phyloP scores from a whole-genome alignment of 257 asterid genomes.

The Solanum chilense region DNA sequence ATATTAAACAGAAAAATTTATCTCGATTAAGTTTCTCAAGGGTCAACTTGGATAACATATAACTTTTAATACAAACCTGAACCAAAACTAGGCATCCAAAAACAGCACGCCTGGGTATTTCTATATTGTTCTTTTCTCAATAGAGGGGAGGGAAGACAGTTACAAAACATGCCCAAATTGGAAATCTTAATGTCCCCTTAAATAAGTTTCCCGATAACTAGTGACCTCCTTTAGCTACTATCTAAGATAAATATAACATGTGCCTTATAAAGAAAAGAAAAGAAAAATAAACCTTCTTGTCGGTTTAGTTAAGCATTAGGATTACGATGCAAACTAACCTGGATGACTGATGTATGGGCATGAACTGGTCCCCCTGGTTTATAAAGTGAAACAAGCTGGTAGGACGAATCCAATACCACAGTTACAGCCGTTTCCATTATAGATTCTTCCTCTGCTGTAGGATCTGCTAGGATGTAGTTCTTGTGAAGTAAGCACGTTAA shows the following conservation, averaged over 20 bases:
- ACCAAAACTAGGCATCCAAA: background rate
- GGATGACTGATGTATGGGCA: conserved; percentile 50
- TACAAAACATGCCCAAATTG: background rate
- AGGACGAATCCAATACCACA: conserved; percentile 65
- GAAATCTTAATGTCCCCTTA: background rate
- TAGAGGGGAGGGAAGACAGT: background rate
- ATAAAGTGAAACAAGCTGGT: conserved; percentile 68
- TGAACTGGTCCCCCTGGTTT: conserved; percentile 93
- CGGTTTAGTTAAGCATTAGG: background rate
- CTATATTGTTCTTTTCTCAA: background rate
- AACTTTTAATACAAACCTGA: background rate
- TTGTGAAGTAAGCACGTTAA: conserved; percentile 81
- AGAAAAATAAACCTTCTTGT: background rate
- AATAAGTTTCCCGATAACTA: background rate
- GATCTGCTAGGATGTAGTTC: conserved; percentile 88
- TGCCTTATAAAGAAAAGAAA: background rate
- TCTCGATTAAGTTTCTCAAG: background rate
- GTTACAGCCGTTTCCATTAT: conserved; percentile 76
- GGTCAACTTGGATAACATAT: background rate
- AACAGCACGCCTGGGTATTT: background rate
- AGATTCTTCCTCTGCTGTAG: conserved; percentile 94
- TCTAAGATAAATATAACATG: background rate
- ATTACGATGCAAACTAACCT: conserved; percentile 34
- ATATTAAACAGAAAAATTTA: background rate
- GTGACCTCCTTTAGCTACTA: background rate